Evolutionary conservation across 2,329 filamentous ascomycete species (phyloP), one percentile per base, ranked within the genome.

Genomic region (Aspergillus sp.): DNA sequence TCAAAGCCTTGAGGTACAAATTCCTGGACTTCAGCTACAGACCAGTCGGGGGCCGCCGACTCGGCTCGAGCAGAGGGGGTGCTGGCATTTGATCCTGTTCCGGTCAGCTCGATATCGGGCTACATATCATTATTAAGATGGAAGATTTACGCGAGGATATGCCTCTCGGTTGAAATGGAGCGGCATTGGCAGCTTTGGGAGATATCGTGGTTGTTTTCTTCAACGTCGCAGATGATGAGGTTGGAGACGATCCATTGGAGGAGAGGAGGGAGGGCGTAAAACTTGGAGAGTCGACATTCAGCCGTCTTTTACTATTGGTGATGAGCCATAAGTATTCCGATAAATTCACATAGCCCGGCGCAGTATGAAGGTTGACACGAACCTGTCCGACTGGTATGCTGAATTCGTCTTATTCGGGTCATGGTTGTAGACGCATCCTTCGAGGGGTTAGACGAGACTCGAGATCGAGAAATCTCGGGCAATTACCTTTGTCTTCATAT

Each of bases 281-380:
- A 45, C 93, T 90, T 11, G 94, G 93, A 8, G 94, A 97, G 65
- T 97, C 94, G 66, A 96, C 94, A 71, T 95, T 99, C 60, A 99
- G 80, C 24, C 87, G 79, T 72, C 91, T 94, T 73, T 90, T 73
- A 59, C 59, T 70, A 51, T 60, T 63, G 52, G 16, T 38, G 35
- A 38, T 38, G 35, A 38, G 35, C 35, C 35, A 38, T 38, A 11
- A 38, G 35, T 38, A 49, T 46, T 13, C 35, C 32, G 32, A 20
- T 22, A 22, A 6, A 22, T 24, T 11, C n/a, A n/a, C 19, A 13
- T 16, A 22, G 20, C 11, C 11, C 14, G 13, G 11, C 22, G 22
- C 30, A 26, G 22, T 14, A 52, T 24, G 32, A 36, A 55, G 50
- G 24, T 41, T 16, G 44, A n/a, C 17, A 47, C 38, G 49, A 14